Conservation (phyloP, 768 basidiomycete genomes). For the Rhizopogon salebrosus region DNA sequence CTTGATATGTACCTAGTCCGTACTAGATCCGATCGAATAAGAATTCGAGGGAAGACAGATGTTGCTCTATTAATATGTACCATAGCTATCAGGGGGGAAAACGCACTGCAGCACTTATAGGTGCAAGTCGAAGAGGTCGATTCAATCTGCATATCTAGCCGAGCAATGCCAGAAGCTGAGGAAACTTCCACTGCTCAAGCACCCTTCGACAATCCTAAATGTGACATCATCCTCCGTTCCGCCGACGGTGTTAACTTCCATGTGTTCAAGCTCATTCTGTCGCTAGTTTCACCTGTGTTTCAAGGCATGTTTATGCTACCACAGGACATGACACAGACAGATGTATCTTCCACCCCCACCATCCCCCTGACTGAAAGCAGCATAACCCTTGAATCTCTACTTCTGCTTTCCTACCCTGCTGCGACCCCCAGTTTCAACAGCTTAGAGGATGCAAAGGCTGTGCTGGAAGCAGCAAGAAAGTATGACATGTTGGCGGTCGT, state of each 20-base stretch:
- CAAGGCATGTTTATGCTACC: constrained; percentile 42
- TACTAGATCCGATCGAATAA: no score
- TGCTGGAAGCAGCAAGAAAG: constrained; percentile 14
- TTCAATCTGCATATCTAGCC: neutral
- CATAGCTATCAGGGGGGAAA: neutral
- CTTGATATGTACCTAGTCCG: no score
- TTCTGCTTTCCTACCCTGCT: constrained; percentile 36
- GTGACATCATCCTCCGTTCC: constrained; percentile 12
- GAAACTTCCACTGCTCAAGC: neutral
- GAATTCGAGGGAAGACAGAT: no score
- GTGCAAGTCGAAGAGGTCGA: no score
- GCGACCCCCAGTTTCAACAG: neutral
- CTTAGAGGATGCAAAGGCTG: constrained; percentile 9
- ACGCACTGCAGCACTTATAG: neutral
- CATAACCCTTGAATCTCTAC: constrained; percentile 28
- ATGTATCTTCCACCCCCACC: constrained; percentile 18
- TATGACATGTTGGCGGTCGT: constrained; percentile 22
- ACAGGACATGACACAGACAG: constrained; percentile 17
- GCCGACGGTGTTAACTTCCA: constrained; percentile 7
- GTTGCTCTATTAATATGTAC: no score
- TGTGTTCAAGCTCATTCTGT: constrained; percentile 30
- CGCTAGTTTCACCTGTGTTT: constrained; percentile 47
- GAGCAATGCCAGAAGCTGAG: neutral
- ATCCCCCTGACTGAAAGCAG: constrained; percentile 37
- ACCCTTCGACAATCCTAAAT: constrained; percentile 8